phyloP scores from a whole-genome alignment of 2,329 filamentous ascomycete species.

The Pseudogymnoascus sp. region DNA sequence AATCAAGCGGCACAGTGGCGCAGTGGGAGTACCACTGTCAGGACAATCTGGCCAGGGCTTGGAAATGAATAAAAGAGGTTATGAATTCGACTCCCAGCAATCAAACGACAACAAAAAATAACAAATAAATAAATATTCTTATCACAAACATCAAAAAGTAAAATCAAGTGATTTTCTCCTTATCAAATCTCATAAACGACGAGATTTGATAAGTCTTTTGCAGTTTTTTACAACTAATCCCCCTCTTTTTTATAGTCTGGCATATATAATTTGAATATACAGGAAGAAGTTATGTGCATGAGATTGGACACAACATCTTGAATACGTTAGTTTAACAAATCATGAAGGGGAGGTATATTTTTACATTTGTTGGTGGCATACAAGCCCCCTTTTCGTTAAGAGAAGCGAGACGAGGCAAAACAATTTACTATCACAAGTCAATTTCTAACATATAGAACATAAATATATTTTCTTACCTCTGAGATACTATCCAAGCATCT shows the following conservation, averaged over 20 bases:
- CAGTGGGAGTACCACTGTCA: conserved; percentile 9
- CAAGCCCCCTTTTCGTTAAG: neutral
- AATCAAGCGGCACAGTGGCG: conserved; percentile 7
- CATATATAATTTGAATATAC: neutral
- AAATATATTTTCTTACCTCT: neutral
- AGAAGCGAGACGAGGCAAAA: neutral
- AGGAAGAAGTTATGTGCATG: neutral
- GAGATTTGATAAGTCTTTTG: conserved; percentile 10
- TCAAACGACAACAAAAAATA: neutral
- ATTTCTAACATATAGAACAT: neutral
- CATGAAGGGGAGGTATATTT: neutral
- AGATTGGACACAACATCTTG: neutral
- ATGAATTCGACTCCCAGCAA: neutral
- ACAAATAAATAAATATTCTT: neutral
- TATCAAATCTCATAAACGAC: neutral
- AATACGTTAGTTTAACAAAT: neutral
- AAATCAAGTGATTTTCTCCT: conserved; percentile 9
- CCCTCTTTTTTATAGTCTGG: neutral
- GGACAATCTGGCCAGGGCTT: conserved; percentile 9
- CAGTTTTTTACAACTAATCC: neutral
- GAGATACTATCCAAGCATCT: neutral
- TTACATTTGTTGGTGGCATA: neutral
- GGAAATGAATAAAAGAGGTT: neutral
- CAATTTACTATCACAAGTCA: neutral
- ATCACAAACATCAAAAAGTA: neutral